Conservation (phyloP, 2,329 filamentous ascomycete genomes). For the Pseudofabraea citricarpa region DNA sequence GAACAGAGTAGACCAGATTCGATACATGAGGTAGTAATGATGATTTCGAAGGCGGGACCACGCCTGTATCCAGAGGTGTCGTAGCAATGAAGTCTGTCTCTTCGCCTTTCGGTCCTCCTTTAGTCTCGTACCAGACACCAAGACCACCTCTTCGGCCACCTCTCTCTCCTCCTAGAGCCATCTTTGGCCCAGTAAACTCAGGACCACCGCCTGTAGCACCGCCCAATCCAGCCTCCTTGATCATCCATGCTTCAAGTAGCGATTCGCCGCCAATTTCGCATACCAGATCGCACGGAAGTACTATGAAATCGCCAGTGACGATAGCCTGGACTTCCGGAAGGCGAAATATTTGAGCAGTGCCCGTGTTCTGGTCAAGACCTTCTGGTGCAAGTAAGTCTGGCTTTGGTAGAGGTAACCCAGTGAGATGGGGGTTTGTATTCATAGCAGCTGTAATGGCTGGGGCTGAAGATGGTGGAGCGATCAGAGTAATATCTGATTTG, state of each 20-base stretch:
- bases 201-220: conserved; percentile 49
- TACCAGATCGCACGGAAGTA: conserved; percentile 89
- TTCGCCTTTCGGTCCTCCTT: conserved; percentile 75
- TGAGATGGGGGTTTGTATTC: conserved; percentile 74
- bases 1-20: conserved; percentile 80
- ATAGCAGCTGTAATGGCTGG: conserved; percentile 65
- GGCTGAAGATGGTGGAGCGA: conserved; percentile 60
- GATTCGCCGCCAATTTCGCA: conserved; percentile 83
- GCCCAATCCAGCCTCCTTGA: conserved; percentile 67
- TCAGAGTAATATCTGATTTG: conserved; percentile 52
- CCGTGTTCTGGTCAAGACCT: conserved; percentile 75
- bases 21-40: conserved; percentile 65
- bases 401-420: conserved; percentile 65
- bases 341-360: conserved; percentile 83
- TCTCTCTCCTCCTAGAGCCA: conserved; percentile 48
- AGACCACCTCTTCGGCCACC: conserved; percentile 70
- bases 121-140: conserved; percentile 88
- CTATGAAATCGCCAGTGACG: conserved; percentile 80
- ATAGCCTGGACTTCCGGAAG: conserved; percentile 75
- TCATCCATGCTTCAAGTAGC: conserved; percentile 88
- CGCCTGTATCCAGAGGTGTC: conserved; percentile 55
- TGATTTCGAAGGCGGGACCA: conserved; percentile 54
- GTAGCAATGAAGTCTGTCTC: conserved; percentile 91
- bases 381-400: conserved; percentile 73
- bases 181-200: conserved; percentile 35